A percentile compares a stretch with the other conserved stretches of the same genome.
Conservation (phyloP, 2,329 filamentous ascomycete species). For the Penicillium sp. region DNA sequence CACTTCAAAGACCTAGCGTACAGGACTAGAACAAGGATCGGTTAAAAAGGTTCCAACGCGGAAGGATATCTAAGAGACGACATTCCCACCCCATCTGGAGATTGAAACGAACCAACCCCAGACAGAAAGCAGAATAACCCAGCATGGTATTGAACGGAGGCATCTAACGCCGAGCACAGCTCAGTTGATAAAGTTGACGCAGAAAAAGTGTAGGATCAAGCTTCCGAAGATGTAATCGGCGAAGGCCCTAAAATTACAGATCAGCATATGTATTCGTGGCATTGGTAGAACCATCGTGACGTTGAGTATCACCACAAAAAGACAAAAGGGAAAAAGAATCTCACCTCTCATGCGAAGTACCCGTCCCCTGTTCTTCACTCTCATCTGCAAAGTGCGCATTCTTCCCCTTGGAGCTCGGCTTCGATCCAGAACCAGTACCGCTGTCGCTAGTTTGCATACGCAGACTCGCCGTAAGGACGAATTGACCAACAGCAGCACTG, state of each 20-base stretch:
- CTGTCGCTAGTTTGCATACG: constrained; percentile 79
- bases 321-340: constrained; percentile 6
- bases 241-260: constrained; percentile 66
- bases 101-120: constrained; percentile 11
- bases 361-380: constrained; percentile 23
- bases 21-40: not conserved
- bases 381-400: constrained; percentile 23
- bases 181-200: constrained; percentile 99
- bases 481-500: constrained; percentile 90
- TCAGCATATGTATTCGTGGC: not conserved
- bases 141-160: not conserved
- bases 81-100: not conserved
- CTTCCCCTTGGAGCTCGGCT: constrained; percentile 49
- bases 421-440: constrained; percentile 46
- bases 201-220: constrained; percentile 96
- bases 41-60: not conserved
- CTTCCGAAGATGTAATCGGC: constrained; percentile 95
- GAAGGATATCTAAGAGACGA: not conserved
- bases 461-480: constrained; percentile 86
- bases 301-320: not conserved
- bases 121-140: not conserved
- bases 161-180: constrained; percentile 4
- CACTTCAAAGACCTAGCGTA: not conserved
- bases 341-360: constrained; percentile 43
- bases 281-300: not conserved